These are phyloP conservation scores for Phytophthora sp. DNA, from an alignment of 352 stramenopile species.

Conservation along the genomic window DNA sequence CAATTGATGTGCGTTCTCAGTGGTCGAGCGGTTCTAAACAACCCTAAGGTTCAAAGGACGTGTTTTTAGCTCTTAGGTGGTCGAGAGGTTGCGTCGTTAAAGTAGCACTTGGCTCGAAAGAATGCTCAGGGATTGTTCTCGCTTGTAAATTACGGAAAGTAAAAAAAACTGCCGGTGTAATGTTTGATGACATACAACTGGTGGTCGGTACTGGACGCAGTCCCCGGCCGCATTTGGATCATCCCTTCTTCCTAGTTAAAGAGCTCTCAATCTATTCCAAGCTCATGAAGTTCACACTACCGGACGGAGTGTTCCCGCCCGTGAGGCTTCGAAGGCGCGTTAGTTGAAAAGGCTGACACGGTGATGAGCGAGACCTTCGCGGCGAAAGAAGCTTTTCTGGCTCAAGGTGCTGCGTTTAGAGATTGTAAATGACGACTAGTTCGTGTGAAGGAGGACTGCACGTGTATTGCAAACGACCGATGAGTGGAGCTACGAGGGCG, in stretches of 20 bases:
- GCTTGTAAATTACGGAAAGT: background rate
- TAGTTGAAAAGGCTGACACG: slow-evolving; percentile 44
- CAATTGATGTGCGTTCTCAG: background rate
- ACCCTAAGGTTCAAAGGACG: background rate
- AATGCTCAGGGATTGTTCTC: background rate
- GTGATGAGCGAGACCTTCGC: slow-evolving; percentile 52
- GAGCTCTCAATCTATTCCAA: slow-evolving; percentile 5
- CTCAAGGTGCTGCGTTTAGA: slow-evolving; percentile 28
- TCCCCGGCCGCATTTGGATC: too few species aligned
- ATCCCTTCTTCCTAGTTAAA: too few species aligned
- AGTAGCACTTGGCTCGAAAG: background rate
- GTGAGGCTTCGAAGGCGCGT: slow-evolving; percentile 32
- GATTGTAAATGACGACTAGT: slow-evolving; percentile 46
- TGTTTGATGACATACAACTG: too few species aligned
- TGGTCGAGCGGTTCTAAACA: background rate
- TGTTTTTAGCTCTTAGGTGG: too few species aligned
- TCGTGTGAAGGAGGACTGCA: slow-evolving; percentile 46
- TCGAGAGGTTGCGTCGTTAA: too few species aligned
- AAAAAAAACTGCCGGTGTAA: too few species aligned
- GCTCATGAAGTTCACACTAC: slow-evolving; percentile 49
- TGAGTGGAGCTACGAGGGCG: background rate
- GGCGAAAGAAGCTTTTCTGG: slow-evolving; percentile 46
- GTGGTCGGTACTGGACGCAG: too few species aligned
- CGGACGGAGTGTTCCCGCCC: slow-evolving; percentile 40
- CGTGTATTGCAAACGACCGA: slow-evolving; percentile 38